Conservation (phyloP, 2,329 filamentous ascomycete species). For the Verruconis gallopava region DNA sequence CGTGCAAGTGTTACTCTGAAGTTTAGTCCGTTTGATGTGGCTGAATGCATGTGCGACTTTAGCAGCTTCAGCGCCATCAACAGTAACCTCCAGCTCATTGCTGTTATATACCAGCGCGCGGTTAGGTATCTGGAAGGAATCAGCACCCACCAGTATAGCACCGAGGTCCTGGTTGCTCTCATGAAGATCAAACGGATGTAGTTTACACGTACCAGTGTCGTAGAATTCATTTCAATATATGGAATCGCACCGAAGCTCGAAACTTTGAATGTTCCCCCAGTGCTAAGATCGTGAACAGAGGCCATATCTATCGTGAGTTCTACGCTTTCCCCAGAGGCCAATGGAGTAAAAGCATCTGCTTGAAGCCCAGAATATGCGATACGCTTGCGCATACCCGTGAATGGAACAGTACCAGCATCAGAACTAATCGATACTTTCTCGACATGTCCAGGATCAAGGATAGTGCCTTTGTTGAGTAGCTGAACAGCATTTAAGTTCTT, state of each 20-base stretch:
- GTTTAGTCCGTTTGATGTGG: conserved; percentile 9
- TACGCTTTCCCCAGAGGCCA: conserved; percentile 36
- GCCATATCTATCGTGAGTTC: conserved; percentile 43
- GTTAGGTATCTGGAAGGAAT: too few species aligned
- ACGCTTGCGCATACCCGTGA: conserved; percentile 42
- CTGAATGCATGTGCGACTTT: conserved; percentile 35
- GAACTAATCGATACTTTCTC: conserved; percentile 42
- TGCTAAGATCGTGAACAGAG: conserved; percentile 39
- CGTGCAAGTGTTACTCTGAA: conserved; percentile 34
- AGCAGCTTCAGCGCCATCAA: conserved; percentile 44
- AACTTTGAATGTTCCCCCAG: conserved; percentile 43
- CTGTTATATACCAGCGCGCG: conserved; percentile 46
- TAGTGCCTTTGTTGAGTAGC: conserved; percentile 40
- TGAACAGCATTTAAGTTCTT: conserved; percentile 37
- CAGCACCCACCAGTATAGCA: too few species aligned
- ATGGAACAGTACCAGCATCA: conserved; percentile 26
- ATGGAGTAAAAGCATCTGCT: conserved; percentile 37
- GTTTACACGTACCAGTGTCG: conserved; percentile 37
- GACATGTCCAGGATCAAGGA: conserved; percentile 35
- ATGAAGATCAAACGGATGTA: too few species aligned
- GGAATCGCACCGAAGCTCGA: conserved; percentile 44
- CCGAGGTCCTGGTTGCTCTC: too few species aligned
- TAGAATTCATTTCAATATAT: conserved; percentile 39
- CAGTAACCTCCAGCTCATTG: conserved; percentile 43
- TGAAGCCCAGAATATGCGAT: conserved; percentile 33